Conservation (phyloP, 495 filamentous ascomycete genomes). For the Podospora bellae-mahoneyi region DNA sequence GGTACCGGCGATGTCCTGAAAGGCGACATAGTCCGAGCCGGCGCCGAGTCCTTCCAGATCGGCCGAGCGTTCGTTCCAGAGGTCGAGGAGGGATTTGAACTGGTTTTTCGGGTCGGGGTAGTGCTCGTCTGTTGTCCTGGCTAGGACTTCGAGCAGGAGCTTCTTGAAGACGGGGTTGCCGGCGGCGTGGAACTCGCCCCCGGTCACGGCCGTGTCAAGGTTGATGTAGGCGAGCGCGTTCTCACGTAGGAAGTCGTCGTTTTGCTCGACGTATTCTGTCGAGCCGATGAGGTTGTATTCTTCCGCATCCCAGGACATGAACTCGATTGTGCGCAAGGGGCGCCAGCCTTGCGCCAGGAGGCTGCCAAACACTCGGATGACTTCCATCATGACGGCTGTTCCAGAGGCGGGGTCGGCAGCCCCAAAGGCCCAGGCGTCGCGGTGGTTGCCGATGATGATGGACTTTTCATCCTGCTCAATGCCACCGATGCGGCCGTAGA, state of each 20-base stretch:
- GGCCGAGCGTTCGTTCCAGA: slow-evolving; percentile 67
- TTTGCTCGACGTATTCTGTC: slow-evolving; percentile 93
- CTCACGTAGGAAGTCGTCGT: slow-evolving; percentile 68
- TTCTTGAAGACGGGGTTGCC: slow-evolving; percentile 75
- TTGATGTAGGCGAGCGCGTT: slow-evolving; percentile 87
- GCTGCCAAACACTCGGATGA: slow-evolving; percentile 77
- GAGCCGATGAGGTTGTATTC: slow-evolving; percentile 94
- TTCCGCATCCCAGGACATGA: slow-evolving; percentile 90
- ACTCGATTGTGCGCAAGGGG: slow-evolving; percentile 88
- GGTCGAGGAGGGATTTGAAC: slow-evolving; percentile 49
- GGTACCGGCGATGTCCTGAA: slow-evolving; percentile 90
- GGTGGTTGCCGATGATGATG: slow-evolving; percentile 89
- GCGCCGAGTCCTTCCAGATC: slow-evolving; percentile 70
- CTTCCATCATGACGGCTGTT: slow-evolving; percentile 85
- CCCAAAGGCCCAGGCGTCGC: slow-evolving; percentile 90
- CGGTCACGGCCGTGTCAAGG: slow-evolving; percentile 79
- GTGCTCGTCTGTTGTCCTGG: slow-evolving; percentile 67
- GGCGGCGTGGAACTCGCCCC: slow-evolving; percentile 67
- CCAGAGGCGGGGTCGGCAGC: slow-evolving; percentile 82
- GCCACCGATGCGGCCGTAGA: slow-evolving; percentile 77
- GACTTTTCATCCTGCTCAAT: slow-evolving; percentile 78
- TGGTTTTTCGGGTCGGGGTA: slow-evolving; percentile 49
- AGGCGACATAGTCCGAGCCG: slow-evolving; percentile 86
- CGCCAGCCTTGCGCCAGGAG: slow-evolving; percentile 75
- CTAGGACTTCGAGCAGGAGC: slow-evolving; percentile 66